Conservation (phyloP, 2,329 filamentous ascomycete species). For the Biscogniauxia sp. region DNA sequence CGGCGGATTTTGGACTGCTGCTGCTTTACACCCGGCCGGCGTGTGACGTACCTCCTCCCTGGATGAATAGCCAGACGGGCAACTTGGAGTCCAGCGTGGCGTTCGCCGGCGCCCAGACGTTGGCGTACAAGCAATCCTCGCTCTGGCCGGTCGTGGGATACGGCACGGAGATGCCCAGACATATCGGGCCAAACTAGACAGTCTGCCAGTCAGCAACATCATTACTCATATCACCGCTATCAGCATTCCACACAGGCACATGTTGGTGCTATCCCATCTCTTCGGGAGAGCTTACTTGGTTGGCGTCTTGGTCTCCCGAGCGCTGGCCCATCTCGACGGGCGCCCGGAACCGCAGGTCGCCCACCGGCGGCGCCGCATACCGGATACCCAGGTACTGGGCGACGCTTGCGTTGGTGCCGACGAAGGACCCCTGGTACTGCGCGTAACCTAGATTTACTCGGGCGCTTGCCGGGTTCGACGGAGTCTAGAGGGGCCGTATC, state of each 20-base stretch:
- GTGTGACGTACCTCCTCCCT: conserved; percentile 28
- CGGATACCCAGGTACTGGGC: conserved; percentile 48
- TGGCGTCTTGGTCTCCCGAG: conserved; percentile 34
- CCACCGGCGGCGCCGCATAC: conserved; percentile 51
- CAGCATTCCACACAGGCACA: too few relatives aligned
- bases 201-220: neutral
- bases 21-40: too few relatives aligned
- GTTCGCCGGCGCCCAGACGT: conserved; percentile 42
- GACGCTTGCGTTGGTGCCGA: conserved; percentile 35
- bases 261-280: neutral
- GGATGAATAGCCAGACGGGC: conserved; percentile 55
- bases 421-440: conserved; percentile 40
- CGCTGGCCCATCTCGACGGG: conserved; percentile 42
- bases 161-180: conserved; percentile 38
- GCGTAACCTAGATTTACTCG: conserved; percentile 44
- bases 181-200: conserved; percentile 43
- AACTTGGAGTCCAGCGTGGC: conserved; percentile 41
- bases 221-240: too few relatives aligned
- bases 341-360: conserved; percentile 49
- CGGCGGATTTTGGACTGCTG: too few relatives aligned
- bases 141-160: conserved; percentile 32
- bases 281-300: conserved; percentile 25
- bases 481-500: conserved; percentile 8
- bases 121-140: conserved; percentile 45
- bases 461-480: conserved; percentile 14